These are phyloP conservation scores for Penicillium glabrum DNA, from an alignment of 2,329 filamentous ascomycete genomes.

Conservation along the genomic window DNA sequence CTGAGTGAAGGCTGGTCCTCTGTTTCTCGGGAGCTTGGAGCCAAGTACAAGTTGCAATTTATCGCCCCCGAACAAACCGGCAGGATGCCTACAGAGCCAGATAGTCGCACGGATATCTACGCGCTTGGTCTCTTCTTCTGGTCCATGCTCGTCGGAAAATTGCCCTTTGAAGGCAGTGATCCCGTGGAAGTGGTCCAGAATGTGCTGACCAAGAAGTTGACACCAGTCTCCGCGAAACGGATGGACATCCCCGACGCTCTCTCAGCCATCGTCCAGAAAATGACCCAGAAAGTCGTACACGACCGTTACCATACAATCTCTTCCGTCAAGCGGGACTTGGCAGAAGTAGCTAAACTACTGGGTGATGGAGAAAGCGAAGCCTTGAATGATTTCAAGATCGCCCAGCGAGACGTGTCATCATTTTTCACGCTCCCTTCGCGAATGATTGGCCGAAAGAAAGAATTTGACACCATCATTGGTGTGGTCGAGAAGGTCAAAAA, in stretches of 20 bases:
- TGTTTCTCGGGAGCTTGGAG: constrained; percentile 78
- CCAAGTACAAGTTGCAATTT: constrained; percentile 85
- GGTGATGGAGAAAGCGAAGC: constrained; percentile 71
- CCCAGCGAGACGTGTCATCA: constrained; percentile 82
- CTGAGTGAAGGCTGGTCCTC: constrained; percentile 84
- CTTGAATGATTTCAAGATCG: constrained; percentile 73
- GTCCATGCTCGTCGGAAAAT: constrained; percentile 75
- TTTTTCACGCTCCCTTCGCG: constrained; percentile 82
- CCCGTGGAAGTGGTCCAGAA: constrained; percentile 90
- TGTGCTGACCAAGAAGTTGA: constrained; percentile 76
- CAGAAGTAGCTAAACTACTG: constrained; percentile 71
- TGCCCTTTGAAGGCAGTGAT: constrained; percentile 75
- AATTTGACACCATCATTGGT: constrained; percentile 67
- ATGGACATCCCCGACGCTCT: constrained; percentile 83
- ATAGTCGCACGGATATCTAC: constrained; percentile 91
- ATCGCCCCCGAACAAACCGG: constrained; percentile 95
- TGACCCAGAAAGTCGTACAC: constrained; percentile 82
- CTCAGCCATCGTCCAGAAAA: constrained; percentile 81
- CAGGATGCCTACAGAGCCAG: constrained; percentile 86
- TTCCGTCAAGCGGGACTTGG: constrained; percentile 78
- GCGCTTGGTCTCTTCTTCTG: constrained; percentile 87
- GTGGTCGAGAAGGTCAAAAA: constrained; percentile 76
- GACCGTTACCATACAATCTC: constrained; percentile 89
- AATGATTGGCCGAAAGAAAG: constrained; percentile 76
- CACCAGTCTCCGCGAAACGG: constrained; percentile 72